Evolutionary conservation across 164 flowering plant species (phyloP), one percentile per base, ranked within the genome.

Genomic region (Litsea cubeba): DNA sequence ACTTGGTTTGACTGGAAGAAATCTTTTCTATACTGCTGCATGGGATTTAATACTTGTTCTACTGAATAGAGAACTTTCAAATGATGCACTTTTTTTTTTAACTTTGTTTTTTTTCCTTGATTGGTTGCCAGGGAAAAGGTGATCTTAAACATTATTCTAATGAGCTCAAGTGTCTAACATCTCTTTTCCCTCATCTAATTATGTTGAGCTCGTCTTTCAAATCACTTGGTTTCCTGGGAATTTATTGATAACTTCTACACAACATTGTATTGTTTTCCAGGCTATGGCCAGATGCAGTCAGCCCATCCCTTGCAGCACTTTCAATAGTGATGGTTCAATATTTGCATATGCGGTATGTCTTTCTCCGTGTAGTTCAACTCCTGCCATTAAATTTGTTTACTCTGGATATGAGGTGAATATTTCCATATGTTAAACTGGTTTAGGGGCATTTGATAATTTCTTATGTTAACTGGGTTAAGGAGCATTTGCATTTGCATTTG

Each of bases 291-390:
- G 98, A 79, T 96, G 99, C 85, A 83, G 78, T 76, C 93, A 87
- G 26, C 93, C 99, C 46, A 92, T 96, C 72, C 90, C 98, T 50
- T 91, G 97, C 88, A 89, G 98, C 82, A 49, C 93, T 23, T 96
- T 96, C 88, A 96, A 94, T 85, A 88, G 78, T 76, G 99, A 96
- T 81, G 99, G 99, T 30, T 96, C 98, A 62, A 88, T 96, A 78
- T 96, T 65, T 85, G 99, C 98, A 30, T 96, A 96, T 73, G 78
- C 99, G 77, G 99, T 93, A 88, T 63, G 88, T 76, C 58, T 35
- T 5, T 65, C 46, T 60, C 25, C 15, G 2, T 62, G 30, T 64
- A 23, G 14, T 64, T 14, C 67, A 64, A 12, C 30, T 64, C 67
- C 67, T 23, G 49, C 15, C 69, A 67, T 28, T 35, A 40, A 17